Percentiles rank a stretch among this genome's conserved stretches.
phyloP scores from a whole-genome alignment of 495 filamentous ascomycete species.

The Penicillium goetzii region DNA sequence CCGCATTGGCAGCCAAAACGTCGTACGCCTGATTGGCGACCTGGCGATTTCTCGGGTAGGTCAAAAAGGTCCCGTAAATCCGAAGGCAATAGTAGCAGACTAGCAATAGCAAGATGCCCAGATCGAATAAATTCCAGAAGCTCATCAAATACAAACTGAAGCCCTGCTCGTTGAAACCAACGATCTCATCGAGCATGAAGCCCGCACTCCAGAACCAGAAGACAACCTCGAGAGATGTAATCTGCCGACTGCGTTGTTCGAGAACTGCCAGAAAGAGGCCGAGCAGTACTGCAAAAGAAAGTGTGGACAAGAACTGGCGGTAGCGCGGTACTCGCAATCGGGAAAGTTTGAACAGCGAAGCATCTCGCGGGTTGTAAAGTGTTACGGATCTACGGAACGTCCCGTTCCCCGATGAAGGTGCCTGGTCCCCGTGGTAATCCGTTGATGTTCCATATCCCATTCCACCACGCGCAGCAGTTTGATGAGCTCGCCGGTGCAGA shows the following conservation, averaged over 20 bases:
- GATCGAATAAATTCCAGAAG: conserved; percentile 94
- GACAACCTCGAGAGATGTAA: conserved; percentile 78
- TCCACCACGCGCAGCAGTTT: conserved; percentile 33
- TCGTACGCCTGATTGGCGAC: conserved; percentile 85
- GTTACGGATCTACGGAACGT: conserved; percentile 73
- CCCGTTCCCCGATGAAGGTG: conserved; percentile 29
- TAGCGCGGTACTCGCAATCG: conserved; percentile 88
- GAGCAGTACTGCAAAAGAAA: conserved; percentile 79
- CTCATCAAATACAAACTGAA: conserved; percentile 95
- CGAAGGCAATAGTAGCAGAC: conserved; percentile 87
- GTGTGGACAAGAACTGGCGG: conserved; percentile 82
- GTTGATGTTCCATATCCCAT: conserved; percentile 30
- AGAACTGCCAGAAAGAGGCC: conserved; percentile 82
- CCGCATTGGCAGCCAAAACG: conserved; percentile 83
- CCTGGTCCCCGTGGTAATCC: conserved; percentile 12
- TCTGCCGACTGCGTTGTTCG: conserved; percentile 66
- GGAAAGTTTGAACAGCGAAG: conserved; percentile 88
- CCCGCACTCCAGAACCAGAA: conserved; percentile 98
- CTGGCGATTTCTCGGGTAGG: conserved; percentile 63
- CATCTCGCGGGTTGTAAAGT: conserved; percentile 87
- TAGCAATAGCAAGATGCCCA: conserved; percentile 84
- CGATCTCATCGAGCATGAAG: conserved; percentile 94
- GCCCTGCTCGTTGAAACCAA: conserved; percentile 90
- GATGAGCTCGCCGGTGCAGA: conserved; percentile 61
- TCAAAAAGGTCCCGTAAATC: conserved; percentile 79